Evolutionary conservation across 495 filamentous ascomycete genomes (phyloP), one percentile per base, ranked within the genome.

Genomic region (Penicillium nucicola): DNA sequence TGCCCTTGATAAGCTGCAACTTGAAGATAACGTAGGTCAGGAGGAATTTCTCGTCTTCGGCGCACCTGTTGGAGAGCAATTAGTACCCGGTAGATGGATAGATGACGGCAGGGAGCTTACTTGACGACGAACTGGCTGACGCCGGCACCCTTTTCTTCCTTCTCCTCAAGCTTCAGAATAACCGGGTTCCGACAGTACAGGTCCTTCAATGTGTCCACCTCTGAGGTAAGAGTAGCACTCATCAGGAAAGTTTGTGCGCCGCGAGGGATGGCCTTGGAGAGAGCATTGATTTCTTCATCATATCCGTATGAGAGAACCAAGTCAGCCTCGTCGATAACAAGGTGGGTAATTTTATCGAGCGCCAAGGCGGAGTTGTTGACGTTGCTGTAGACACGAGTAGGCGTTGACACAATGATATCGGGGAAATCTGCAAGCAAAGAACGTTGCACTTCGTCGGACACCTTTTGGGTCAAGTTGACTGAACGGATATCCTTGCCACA

Each of bases 321-420:
- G 66, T 99, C 93, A 3, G 92, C 91, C 69, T 99, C 93, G 60
- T 99, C 93, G 48, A 99, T 85, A 10, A 97, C 91, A 12, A 99
- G 71, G 45, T 91, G 81, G 40, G 81, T 78, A 32, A 97, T 78
- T 45, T 80, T 77, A 8, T 84, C 79, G 14, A 95, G 69, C 3
- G 81, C 81, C 40, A 96, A 77, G 0, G 84, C 78, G 0, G 82
- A 83, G 36, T 77, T 81, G 48, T 86, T 87, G 48, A 92, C 65
- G 58, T 90, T 86, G 28, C 79, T 67, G 48, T 86, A 78, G 20
- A 85, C 88, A 53, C 88, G 80, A 6, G 88, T 81, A 0, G 93
- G 95, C 1, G 93, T 99, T 8, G 91, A 84, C 23, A 99, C 80
- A 25, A 99, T 82, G 35, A 99, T 76, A 64, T 97, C 90, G 0